Base-by-base conservation (phyloP, 2,329 filamentous ascomycete genomes). In the Hypoxylon sp. region DNA sequence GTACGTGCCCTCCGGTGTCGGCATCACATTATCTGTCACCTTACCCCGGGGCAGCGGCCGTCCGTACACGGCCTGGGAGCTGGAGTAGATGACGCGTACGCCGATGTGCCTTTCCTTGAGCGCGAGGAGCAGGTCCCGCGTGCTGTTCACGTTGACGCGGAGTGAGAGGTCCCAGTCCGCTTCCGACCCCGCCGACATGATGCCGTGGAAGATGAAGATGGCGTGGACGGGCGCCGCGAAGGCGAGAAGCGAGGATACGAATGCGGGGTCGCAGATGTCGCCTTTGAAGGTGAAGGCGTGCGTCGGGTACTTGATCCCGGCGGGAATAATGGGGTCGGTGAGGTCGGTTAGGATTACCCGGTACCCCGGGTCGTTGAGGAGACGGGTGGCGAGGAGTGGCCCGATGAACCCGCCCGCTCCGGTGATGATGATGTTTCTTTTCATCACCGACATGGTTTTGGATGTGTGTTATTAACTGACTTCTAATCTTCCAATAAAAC, bases 141-240 rank as follows among this genome's bases (percentile, higher is more conserved):
- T 86, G 41, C 84, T 86, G 69, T 90, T 85, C 51, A 90, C 81
- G 74, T 90, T 90, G 54, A 90, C 87, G 41, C 79, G 80, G 65
- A 88, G 80, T 2, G 86, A 87, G 1, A 88, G 79, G 53, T 87
- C 84, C 67, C 86, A 87, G 76, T 89, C 83, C 43, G 85, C 85
- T 76, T 90, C 88, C 14, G 87, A 85, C 5, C 87, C 87, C 11
- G 84, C 84, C 0, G 87, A 90, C 88, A 90, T 90, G 80, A 90
- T 88, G 67, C 88, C 88, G 76, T 90, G 88, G 75, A 90, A 86
- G 71, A 88, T 80, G 77, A 88, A 90, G 62, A 85, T 81, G 48
- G 84, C 84, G 63, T 83, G 80, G 2, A 87, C 78, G 1, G 83
- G 81, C 25, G 79, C 77, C 16, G 82, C 80, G 3, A 79, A 79